Evolutionary conservation across 768 basidiomycete genomes (phyloP), one percentile per base, ranked within the genome.

Genomic region (Suillus spraguei): DNA sequence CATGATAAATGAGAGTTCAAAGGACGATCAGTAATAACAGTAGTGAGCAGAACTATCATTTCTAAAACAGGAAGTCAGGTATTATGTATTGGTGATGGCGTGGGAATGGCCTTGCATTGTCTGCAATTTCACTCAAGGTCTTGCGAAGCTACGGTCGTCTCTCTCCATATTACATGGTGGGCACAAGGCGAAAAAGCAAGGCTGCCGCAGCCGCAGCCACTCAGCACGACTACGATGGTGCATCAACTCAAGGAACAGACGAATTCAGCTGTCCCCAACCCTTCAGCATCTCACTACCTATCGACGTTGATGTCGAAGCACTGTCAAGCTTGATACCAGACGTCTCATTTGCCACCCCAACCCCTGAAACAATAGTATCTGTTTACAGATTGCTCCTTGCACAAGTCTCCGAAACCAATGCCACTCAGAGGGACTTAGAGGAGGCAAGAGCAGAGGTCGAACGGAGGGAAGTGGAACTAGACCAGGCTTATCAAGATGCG

Each of bases 401-500:
- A 0, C 87, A 92, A 64, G 80, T 80, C 7, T 71, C 78, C 1
- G 85, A 86, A 62, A 71, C 85, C 20, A 87, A 91, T 60, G 78
- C 74, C 63, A 75, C 82, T 3, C 82, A 85, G 56, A 79, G 85
- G 59, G 88, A 92, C 64, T 75, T 91, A 39, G 93, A 95, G 72
- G 89, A 89, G 65, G 76, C 83, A 63, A 86, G 81, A 49, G 91
- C 91, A 3, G 86, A 87, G 54, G 71, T 80, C 11, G 85, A 91
- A 68, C 84, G 83, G 74, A 90, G 89, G 73, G 92, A 94, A 61
- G 80, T 95, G 3, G 93, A 95, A 73, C 79, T 94, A 41, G 93
- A 95, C 72, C 92, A 94, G 76, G 87, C 91, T 7, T 73, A 93
- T 41, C 90, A 93, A 68, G 92, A 95, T 72, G 85, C 83, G 60